A percentile compares a stretch with the other conserved stretches of the same genome.
These are phyloP conservation scores for Nemania sp. DNA, from an alignment of 2,329 filamentous ascomycete genomes.

Conservation along the genomic window DNA sequence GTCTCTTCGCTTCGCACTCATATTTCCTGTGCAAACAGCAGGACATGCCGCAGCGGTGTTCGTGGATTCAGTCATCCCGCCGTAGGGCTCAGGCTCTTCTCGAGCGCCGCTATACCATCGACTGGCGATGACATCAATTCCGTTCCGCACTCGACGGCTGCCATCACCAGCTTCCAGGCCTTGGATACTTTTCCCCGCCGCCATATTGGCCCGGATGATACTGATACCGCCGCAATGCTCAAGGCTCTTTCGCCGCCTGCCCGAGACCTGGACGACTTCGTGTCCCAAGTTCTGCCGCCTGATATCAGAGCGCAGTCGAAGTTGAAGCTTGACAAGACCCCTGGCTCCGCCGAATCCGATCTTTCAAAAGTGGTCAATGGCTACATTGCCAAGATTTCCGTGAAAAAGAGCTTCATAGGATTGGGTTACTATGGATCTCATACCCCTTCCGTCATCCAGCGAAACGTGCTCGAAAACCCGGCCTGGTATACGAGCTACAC, in stretches of 20 bases:
- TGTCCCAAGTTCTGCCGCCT: slow-evolving; percentile 79
- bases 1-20: slow-evolving; percentile 29
- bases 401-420: slow-evolving; percentile 70
- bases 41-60: slow-evolving; percentile 32
- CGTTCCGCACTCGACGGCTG: slow-evolving; percentile 29
- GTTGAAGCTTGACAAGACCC: slow-evolving; percentile 58
- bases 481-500: slow-evolving; percentile 99
- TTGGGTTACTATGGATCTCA: slow-evolving; percentile 87
- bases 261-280: slow-evolving; percentile 77
- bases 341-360: slow-evolving; percentile 60
- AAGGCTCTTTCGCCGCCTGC: slow-evolving; percentile 75
- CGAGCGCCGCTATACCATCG: slow-evolving; percentile 17
- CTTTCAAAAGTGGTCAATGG: slow-evolving; percentile 53
- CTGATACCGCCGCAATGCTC: slow-evolving; percentile 77
- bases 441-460: slow-evolving; percentile 86
- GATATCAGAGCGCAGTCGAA: slow-evolving; percentile 73
- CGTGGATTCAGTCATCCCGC: slow-evolving; percentile 20
- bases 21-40: slow-evolving; percentile 22
- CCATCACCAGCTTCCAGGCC: slow-evolving; percentile 33
- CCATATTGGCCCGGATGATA: slow-evolving; percentile 82
- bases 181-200: slow-evolving; percentile 75
- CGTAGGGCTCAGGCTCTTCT: slow-evolving; percentile 26
- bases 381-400: slow-evolving; percentile 37
- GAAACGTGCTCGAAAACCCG: slow-evolving; percentile 90
- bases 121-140: slow-evolving; percentile 27